Conservation (phyloP, 2,329 filamentous ascomycete genomes). For the Mariannaea elegans region DNA sequence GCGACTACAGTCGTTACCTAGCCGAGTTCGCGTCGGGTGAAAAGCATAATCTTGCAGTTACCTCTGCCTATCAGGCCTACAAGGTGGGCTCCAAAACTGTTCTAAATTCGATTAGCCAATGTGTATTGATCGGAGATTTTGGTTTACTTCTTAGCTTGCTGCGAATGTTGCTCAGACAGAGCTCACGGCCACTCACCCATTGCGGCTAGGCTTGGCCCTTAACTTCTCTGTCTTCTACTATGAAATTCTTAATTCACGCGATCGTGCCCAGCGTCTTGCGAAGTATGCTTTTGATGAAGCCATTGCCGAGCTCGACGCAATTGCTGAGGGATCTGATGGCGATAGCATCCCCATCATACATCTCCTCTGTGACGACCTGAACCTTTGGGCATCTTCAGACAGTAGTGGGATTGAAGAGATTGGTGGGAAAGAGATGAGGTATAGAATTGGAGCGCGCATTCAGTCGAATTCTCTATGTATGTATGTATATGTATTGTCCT, state of each 20-base stretch:
- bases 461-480: too few species aligned
- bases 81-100: slow-evolving; percentile 89
- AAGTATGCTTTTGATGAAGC: neutral
- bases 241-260: neutral
- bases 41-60: slow-evolving; percentile 89
- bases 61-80: slow-evolving; percentile 92
- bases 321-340: neutral
- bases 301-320: neutral
- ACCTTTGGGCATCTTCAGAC: neutral
- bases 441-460: too few species aligned
- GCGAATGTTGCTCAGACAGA: neutral
- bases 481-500: too few species aligned
- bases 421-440: too few species aligned
- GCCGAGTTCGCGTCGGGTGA: slow-evolving; percentile 93
- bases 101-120: slow-evolving; percentile 35
- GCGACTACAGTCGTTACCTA: slow-evolving; percentile 95
- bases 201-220: neutral
- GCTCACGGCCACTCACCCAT: neutral
- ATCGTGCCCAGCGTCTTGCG: neutral
- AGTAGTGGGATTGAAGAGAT: neutral
- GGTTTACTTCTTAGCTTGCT: neutral
- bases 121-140: slow-evolving; percentile 15
- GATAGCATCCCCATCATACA: neutral
- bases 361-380: neutral
- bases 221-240: neutral